Conservation (phyloP, 805 yeast genomes). For the Candida railenensis region DNA sequence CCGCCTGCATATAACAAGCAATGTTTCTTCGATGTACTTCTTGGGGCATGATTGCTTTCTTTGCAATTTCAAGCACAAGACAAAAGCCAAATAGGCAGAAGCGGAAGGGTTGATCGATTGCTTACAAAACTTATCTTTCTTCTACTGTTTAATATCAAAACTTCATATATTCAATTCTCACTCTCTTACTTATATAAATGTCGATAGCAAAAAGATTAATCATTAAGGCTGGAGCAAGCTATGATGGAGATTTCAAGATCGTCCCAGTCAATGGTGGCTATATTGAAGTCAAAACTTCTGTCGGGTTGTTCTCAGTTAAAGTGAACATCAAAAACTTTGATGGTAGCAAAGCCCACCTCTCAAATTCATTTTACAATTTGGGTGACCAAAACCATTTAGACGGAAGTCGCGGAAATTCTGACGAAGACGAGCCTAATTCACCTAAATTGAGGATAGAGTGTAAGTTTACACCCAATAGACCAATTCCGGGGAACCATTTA, state of each 20-base stretch:
- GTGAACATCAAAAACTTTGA: slow-evolving; percentile 49
- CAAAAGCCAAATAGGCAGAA: too few relatives aligned
- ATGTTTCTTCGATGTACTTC: too few relatives aligned
- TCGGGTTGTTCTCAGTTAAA: slow-evolving; percentile 36
- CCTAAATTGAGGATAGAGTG: slow-evolving; percentile 30
- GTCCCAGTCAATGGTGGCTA: slow-evolving; percentile 46
- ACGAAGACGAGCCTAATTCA: slow-evolving; percentile 35
- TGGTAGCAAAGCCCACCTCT: slow-evolving; percentile 38
- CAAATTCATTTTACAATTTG: slow-evolving; percentile 30
- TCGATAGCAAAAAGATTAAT: slow-evolving; percentile 28
- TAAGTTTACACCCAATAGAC: slow-evolving; percentile 41
- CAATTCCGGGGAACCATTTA: slow-evolving; percentile 51
- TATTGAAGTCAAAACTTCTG: slow-evolving; percentile 32
- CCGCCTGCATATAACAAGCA: too few relatives aligned
- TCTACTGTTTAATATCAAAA: too few relatives aligned
- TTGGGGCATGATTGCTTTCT: too few relatives aligned
- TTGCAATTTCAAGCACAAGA: too few relatives aligned
- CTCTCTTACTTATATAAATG: too few relatives aligned
- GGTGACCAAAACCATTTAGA: slow-evolving; percentile 27
- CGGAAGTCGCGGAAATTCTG: slow-evolving; percentile 11
- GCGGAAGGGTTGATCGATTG: too few relatives aligned
- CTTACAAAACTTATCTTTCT: too few relatives aligned
- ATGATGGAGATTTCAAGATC: slow-evolving; percentile 19
- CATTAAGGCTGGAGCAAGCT: slow-evolving; percentile 28
- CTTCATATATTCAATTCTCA: too few relatives aligned